phyloP scores from a whole-genome alignment of 2,329 filamentous ascomycete species.

The Fusarium sp. region DNA sequence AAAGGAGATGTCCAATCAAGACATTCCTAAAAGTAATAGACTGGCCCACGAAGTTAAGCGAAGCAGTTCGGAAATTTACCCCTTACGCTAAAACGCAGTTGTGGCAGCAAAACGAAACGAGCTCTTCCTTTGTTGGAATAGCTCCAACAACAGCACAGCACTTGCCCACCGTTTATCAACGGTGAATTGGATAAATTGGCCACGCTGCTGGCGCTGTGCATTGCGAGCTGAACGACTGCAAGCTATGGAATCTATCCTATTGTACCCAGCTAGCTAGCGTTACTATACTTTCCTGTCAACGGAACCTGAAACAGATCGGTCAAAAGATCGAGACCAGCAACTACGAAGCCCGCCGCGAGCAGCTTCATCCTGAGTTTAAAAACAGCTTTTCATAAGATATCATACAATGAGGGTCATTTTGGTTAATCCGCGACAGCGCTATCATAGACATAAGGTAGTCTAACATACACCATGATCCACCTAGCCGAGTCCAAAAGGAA shows the following conservation, averaged over 20 bases:
- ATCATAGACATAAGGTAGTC: no score
- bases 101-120: slow-evolving; percentile 33
- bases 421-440: no score
- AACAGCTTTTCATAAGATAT: no score
- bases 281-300: background rate
- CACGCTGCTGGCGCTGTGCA: background rate
- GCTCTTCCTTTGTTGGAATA: slow-evolving; percentile 37
- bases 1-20: slow-evolving; percentile 15
- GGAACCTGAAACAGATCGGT: slow-evolving; percentile 20
- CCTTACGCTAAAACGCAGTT: slow-evolving; percentile 40
- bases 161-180: slow-evolving; percentile 15
- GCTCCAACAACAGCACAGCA: background rate
- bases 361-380: no score
- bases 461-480: no score
- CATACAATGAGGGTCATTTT: no score
- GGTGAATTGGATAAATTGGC: slow-evolving; percentile 8
- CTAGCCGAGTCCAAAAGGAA: no score
- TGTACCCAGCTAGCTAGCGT: background rate
- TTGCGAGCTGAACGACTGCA: slow-evolving; percentile 13
- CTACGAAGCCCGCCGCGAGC: no score
- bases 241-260: background rate
- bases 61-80: slow-evolving; percentile 27
- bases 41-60: background rate
- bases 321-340: no score
- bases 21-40: slow-evolving; percentile 5